These are phyloP conservation scores for Pleurozium schreberi DNA, from an alignment of 225 moss, liverwort and hornwort genomes.

Conservation along the genomic window DNA sequence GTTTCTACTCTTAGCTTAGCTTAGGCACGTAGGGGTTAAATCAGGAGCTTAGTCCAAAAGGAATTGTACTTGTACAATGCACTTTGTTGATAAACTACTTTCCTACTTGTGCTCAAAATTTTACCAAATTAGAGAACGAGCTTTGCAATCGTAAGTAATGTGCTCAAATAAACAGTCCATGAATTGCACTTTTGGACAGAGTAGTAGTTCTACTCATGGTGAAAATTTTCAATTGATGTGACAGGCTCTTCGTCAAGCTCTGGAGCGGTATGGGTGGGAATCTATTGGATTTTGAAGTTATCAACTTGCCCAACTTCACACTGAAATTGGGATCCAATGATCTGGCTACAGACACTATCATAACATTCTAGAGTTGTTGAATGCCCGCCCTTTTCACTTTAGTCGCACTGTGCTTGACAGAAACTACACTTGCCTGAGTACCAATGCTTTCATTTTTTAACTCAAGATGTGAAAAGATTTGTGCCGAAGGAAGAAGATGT, in stretches of 20 bases:
- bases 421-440: not conserved
- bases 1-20: not conserved
- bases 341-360: not conserved
- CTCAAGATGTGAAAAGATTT: not conserved
- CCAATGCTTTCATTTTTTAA: not conserved
- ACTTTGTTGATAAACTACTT: not conserved
- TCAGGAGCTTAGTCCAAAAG: not conserved
- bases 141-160: not conserved
- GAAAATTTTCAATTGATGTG: not conserved
- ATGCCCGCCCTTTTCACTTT: not conserved
- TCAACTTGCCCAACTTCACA: not conserved
- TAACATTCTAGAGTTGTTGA: not conserved
- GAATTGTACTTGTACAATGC: not conserved
- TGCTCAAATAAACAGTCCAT: not conserved
- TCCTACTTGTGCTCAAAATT: not conserved
- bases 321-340: not conserved
- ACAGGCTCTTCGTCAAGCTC: conserved; percentile 70
- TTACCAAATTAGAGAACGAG: not conserved
- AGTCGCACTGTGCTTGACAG: not conserved
- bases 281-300: conserved; percentile 63
- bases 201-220: not conserved
- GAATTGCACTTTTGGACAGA: not conserved
- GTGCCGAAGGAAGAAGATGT: not conserved
- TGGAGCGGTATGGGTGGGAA: conserved; percentile 83
- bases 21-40: not conserved